phyloP scores from a whole-genome alignment of 2,329 filamentous ascomycete species.

The Fusarium algeriense region DNA sequence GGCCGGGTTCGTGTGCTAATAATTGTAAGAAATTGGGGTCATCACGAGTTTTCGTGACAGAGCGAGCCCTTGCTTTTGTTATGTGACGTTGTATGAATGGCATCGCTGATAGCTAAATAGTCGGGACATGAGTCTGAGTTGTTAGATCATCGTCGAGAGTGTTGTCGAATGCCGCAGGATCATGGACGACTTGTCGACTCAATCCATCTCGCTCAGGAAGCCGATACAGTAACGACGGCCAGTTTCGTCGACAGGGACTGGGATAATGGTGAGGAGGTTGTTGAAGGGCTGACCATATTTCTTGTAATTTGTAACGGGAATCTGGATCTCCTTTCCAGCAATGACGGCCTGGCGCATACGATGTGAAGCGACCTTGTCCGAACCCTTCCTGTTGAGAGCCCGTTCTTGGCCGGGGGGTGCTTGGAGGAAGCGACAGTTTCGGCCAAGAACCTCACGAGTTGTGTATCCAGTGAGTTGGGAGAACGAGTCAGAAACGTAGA shows the following conservation, averaged over 20 bases:
- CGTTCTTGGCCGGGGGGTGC: constrained; percentile 69
- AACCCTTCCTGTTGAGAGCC: constrained; percentile 20
- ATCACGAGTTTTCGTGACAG: not conserved
- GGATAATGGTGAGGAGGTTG: constrained; percentile 88
- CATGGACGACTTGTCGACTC: not conserved
- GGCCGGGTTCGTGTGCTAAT: not conserved
- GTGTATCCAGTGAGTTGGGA: constrained; percentile 83
- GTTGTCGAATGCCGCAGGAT: not conserved
- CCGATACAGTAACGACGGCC: constrained; percentile 81
- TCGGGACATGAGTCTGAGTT: not conserved
- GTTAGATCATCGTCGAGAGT: not conserved
- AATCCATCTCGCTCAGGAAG: constrained; percentile 78
- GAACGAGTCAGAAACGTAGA: constrained; percentile 88
- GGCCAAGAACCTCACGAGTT: constrained; percentile 77
- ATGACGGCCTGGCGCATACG: constrained; percentile 62
- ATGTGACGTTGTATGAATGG: not conserved
- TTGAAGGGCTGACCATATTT: constrained; percentile 84
- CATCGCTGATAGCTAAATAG: not conserved
- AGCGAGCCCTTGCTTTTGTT: not conserved
- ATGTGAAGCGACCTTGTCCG: constrained; percentile 66
- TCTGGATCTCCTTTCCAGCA: constrained; percentile 60
- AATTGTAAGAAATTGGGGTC: not conserved
- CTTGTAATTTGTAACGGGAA: constrained; percentile 80
- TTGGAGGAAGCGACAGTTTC: constrained; percentile 89
- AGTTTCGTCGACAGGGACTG: constrained; percentile 75